Evolutionary conservation across 2,329 filamentous ascomycete genomes (phyloP), one percentile per base, ranked within the genome.

Genomic region (Trichoderma oligosporum): DNA sequence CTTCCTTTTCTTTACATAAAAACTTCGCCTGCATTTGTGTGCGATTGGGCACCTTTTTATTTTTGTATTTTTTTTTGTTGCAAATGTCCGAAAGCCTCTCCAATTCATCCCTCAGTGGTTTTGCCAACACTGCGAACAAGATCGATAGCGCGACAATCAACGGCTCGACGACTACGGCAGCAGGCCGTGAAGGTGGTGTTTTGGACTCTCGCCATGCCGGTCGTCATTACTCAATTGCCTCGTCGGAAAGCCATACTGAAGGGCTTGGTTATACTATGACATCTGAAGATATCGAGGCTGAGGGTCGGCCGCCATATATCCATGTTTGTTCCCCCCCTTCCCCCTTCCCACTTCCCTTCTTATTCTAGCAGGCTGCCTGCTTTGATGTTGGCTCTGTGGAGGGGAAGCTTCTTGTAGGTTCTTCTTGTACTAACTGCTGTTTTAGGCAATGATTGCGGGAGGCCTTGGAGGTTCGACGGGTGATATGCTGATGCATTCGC

Each of bases 401-500:
- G n/a, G n/a, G n/a, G n/a, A n/a, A n/a, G n/a, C n/a, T 11, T 18
- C 24, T 22, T 12, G 22, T 24, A 36, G 27, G 44, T 39, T 39
- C 16, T 25, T n/a, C 16, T 41, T 25, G 39, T 54, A 27, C 53
- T 62, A 42, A 60, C 38, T 18, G 33, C 33, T 41, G 44, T 61
- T 55, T 61, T 59, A 96, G 91, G 86, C 89, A 71, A 99, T 97
- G 92, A 80, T 99, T 68, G 94, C 94, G 31, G 94, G 94, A 68
- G 94, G 93, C 60, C 78, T 95, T 53, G 94, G 95, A 68, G 94
- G 94, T 53, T 92, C 89, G 14, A 95, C 88, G 56, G 94, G 95
- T 59, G 94, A 99, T 73, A 88, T 99, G 82, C 78, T 99, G 64
- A 99, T 99, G 94, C 94, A 99, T 76, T 97, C 93, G 44, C 82